phyloP scores from a whole-genome alignment of 2,329 filamentous ascomycete species.

The Colletotrichum neosansevieriae region DNA sequence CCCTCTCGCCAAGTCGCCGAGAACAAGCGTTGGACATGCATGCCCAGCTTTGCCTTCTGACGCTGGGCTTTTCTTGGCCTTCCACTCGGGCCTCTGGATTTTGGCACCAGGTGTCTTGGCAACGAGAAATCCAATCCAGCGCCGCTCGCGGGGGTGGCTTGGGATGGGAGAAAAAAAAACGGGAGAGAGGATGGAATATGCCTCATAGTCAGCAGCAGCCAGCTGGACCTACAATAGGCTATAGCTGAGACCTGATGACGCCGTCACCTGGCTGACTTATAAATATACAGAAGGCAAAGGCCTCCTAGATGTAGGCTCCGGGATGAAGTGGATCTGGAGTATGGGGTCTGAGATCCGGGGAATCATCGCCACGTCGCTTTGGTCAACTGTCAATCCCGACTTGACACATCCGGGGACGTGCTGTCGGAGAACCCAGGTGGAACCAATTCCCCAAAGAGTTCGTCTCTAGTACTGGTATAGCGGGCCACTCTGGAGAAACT shows the following conservation, averaged over 20 bases:
- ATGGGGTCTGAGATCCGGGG: slow-evolving; percentile 31
- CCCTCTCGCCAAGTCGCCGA: slow-evolving; percentile 39
- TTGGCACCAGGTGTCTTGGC: slow-evolving; percentile 20
- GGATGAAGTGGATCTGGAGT: not conserved
- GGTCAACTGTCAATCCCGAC: slow-evolving; percentile 19
- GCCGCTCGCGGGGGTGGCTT: slow-evolving; percentile 1
- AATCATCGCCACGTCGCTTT: slow-evolving; percentile 25
- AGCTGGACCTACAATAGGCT: too few species aligned
- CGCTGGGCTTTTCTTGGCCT: slow-evolving; percentile 36
- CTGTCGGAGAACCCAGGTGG: not conserved
- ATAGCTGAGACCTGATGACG: not conserved
- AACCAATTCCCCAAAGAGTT: not conserved
- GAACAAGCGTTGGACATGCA: slow-evolving; percentile 33
- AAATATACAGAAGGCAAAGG: not conserved
- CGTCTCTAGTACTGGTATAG: slow-evolving; percentile 2
- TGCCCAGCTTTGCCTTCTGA: slow-evolving; percentile 34
- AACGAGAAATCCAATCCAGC: not conserved
- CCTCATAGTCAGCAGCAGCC: slow-evolving; percentile 9
- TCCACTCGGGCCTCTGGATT: slow-evolving; percentile 11
- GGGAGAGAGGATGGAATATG: slow-evolving; percentile 1
- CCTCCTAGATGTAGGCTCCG: slow-evolving; percentile 12
- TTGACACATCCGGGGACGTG: slow-evolving; percentile 26
- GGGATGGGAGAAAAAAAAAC: not conserved
- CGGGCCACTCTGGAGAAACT: slow-evolving; percentile 20
- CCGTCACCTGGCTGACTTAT: too few species aligned